Base-by-base conservation (phyloP, 2,329 filamentous ascomycete genomes). In the Arthrobotrys pseudoclavata region DNA sequence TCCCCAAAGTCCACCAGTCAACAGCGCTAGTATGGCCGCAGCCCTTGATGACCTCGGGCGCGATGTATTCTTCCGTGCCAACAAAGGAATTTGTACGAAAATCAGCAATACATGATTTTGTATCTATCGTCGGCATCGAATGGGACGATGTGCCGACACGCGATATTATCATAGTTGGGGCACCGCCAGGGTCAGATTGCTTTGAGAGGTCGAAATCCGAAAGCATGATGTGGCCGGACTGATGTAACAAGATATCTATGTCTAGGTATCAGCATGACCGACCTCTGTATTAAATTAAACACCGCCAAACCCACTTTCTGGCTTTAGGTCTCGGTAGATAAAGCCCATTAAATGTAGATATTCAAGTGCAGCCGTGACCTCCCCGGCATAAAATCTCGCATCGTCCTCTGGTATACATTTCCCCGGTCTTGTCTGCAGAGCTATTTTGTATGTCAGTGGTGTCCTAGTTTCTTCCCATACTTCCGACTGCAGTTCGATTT, bases 191-290 rank as follows among this genome's bases (percentile, higher is more conserved):
- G 80, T 96, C 96, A 5, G 96, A 99, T 85, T 99, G 96, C 85
- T 99, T 99, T 9, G 94, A 97, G 79, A 99, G 86, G 84, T 99
- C 96, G 84, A 99, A 99, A 85, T 99, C 96, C 78, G 96, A 98
- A 83, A 99, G 88, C 96, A 99, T 99, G 82, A 99, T 99, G 84
- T 99, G 96, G 15, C 96, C 96, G n/a, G 96, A 98, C 84, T 99
- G 96, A 84, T 99, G 96, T 22, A 99, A 89, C 13, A 99, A 87
- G 80, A 99, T 99, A 82, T 99, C 94, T 97, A 80, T 5, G 42
- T 4, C 24, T 24, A 81, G 87, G 82, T 88, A 86, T 81, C 68
- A 81, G 72, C 40, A 64, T 3, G 29, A 12, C 2, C 7, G 29
- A 12, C 2, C 7, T 29, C n/a, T 18, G 5, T 15, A 20, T n/a